phyloP scores from a whole-genome alignment of 2,329 filamentous ascomycete species.

The Cladophialophora bantiana region DNA sequence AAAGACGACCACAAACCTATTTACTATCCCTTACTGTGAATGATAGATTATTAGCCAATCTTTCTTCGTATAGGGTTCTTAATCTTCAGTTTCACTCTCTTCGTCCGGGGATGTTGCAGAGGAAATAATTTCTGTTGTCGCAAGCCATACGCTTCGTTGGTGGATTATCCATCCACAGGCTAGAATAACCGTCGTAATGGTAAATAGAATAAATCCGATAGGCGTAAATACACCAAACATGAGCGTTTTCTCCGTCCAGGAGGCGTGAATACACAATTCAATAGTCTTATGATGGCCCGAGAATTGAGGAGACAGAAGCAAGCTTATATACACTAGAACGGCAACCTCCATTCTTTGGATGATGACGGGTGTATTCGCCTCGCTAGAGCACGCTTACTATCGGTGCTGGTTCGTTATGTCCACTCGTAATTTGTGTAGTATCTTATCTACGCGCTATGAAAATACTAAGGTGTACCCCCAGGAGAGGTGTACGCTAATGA shows the following conservation, averaged over 20 bases:
- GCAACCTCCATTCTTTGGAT: background rate
- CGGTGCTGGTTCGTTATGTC: no score
- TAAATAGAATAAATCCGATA: background rate
- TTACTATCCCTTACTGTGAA: background rate
- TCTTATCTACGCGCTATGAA: no score
- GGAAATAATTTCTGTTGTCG: background rate
- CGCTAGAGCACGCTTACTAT: no score
- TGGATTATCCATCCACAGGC: background rate
- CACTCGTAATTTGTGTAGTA: no score
- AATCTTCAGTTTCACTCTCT: background rate
- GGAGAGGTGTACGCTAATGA: no score
- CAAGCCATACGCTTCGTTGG: background rate
- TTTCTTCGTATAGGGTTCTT: background rate
- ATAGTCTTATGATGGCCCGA: background rate
- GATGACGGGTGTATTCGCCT: no score
- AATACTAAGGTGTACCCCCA: no score
- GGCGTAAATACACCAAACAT: background rate
- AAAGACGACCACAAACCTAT: background rate
- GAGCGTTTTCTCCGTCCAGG: background rate
- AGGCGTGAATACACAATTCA: background rate
- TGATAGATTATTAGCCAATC: background rate
- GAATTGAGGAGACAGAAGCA: background rate
- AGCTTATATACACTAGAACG: background rate
- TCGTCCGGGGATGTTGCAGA: background rate
- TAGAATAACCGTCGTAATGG: background rate